Conservation (phyloP, 2,329 filamentous ascomycete species). For the Erysiphe pulchra region DNA sequence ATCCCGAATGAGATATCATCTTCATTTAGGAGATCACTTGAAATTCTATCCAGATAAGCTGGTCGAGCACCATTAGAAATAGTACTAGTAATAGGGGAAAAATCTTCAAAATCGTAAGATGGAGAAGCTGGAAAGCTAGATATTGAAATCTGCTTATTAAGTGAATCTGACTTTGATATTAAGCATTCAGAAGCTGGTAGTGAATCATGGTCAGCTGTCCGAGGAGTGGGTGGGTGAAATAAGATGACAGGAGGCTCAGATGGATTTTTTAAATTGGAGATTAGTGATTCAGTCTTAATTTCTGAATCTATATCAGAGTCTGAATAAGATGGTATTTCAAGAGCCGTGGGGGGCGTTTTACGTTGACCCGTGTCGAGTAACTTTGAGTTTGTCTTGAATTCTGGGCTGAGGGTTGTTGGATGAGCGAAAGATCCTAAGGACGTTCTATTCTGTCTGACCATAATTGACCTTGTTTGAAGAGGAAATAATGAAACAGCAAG, state of each 20-base stretch:
- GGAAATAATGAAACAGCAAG: conserved; percentile 33
- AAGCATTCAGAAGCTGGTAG: neutral
- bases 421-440: conserved; percentile 4
- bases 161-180: too few relatives aligned
- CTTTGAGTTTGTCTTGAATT: neutral
- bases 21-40: conserved; percentile 8
- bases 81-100: conserved; percentile 25
- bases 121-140: conserved; percentile 2
- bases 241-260: conserved; percentile 30
- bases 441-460: conserved; percentile 21
- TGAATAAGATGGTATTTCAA: conserved; percentile 24
- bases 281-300: conserved; percentile 32
- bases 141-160: too few relatives aligned
- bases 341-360: neutral
- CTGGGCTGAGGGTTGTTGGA: neutral
- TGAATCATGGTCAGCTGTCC: conserved; percentile 23
- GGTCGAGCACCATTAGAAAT: conserved; percentile 9
- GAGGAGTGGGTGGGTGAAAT: conserved; percentile 37
- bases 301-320: conserved; percentile 21
- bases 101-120: conserved; percentile 22
- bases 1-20: conserved; percentile 10
- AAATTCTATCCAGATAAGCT: conserved; percentile 4
- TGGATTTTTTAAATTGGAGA: conserved; percentile 34
- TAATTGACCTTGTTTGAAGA: conserved; percentile 36
- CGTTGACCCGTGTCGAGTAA: neutral